Percentiles rank a stretch among this genome's conserved stretches.
These are phyloP conservation scores for Lentinula aciculospora DNA, from an alignment of 768 basidiomycete genomes.

Conservation along the genomic window DNA sequence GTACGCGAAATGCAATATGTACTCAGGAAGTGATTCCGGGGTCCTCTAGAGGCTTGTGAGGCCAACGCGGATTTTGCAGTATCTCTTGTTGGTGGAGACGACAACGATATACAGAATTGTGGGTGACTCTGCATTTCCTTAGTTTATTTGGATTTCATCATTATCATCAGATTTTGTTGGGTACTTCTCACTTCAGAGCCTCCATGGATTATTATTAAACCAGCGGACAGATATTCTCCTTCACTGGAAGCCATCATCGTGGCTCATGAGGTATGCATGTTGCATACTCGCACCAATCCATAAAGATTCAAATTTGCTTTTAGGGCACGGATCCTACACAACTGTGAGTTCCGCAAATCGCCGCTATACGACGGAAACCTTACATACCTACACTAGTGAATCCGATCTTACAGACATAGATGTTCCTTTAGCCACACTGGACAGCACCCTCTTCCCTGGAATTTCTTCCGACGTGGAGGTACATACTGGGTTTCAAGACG, in stretches of 20 bases:
- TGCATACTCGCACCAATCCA: neutral
- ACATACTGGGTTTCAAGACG: conserved; percentile 36
- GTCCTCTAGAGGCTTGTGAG: conserved; percentile 5
- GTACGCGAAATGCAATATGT: neutral
- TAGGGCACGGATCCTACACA: conserved; percentile 35
- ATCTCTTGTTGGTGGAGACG: conserved; percentile 31
- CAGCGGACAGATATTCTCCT: conserved; percentile 36
- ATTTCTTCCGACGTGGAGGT: conserved; percentile 26
- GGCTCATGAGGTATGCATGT: conserved; percentile 25
- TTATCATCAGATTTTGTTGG: conserved; percentile 1
- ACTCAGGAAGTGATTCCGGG: neutral
- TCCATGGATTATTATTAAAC: conserved; percentile 10
- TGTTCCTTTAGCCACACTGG: conserved; percentile 21
- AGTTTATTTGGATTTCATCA: neutral
- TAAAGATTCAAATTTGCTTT: neutral
- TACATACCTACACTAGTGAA: conserved; percentile 15
- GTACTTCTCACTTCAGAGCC: conserved; percentile 11
- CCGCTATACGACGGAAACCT: neutral
- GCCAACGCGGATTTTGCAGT: conserved; percentile 1
- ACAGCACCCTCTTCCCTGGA: conserved; percentile 37
- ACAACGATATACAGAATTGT: conserved; percentile 33
- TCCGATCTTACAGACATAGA: conserved; percentile 35
- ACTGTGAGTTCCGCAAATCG: conserved; percentile 21
- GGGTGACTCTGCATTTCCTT: conserved; percentile 5
- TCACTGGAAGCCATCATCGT: conserved; percentile 32